A percentile compares a stretch with the other conserved stretches of the same genome.
phyloP scores from a whole-genome alignment of 2,329 filamentous ascomycete genomes.

The Dactylellina cionopaga region DNA sequence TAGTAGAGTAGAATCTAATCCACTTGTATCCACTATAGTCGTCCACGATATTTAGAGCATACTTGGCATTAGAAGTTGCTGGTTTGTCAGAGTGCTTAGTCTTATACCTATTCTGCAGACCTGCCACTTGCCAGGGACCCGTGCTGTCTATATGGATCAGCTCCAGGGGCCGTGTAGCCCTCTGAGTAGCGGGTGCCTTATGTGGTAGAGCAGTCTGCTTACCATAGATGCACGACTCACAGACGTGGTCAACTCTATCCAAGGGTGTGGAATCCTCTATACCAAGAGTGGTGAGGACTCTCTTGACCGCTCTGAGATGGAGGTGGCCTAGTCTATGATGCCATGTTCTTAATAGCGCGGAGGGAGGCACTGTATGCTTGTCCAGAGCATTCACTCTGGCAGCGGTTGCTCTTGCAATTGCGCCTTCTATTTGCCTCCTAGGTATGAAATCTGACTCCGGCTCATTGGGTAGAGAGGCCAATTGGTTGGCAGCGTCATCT shows the following conservation, averaged over 20 bases:
- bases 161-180: neutral
- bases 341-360: conserved; percentile 1
- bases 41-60: neutral
- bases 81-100: neutral
- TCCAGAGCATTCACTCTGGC: neutral
- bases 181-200: conserved; percentile 4
- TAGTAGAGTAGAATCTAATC: conserved; percentile 1
- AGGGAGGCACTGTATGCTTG: conserved; percentile 6
- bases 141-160: conserved; percentile 1
- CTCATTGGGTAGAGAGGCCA: no score
- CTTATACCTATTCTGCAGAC: conserved; percentile 18
- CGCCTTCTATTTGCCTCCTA: no score
- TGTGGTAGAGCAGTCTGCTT: conserved; percentile 5
- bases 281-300: neutral
- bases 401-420: neutral
- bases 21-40: neutral
- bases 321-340: conserved; percentile 12
- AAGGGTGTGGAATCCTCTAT: neutral
- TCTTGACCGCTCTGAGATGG: conserved; percentile 12
- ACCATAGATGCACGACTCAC: conserved; percentile 14
- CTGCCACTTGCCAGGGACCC: neutral
- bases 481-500: no score
- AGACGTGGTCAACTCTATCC: no score
- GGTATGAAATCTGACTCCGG: no score
- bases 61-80: neutral